Evolutionary conservation across 1,284 basidiomycete species (phyloP), one percentile per base, ranked within the genome.

Genomic region (Albatrellus sp.): DNA sequence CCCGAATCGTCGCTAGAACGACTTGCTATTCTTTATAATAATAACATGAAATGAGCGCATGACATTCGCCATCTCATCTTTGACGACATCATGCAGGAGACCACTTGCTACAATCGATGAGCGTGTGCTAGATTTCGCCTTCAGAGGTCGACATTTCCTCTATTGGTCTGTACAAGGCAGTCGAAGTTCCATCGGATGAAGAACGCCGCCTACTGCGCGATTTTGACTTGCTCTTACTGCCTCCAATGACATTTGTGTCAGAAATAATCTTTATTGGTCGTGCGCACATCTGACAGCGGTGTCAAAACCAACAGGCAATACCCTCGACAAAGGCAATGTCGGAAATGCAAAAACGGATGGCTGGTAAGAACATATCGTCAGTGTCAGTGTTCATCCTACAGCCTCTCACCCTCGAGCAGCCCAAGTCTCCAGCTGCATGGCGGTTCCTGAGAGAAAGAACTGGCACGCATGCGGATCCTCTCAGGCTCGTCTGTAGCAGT

Each of bases 281-380:
- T n/a, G 11, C n/a, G 16, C 39, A 33, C n/a, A n/a, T 10, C 32
- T n/a, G n/a, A n/a, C n/a, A n/a, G 32, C 32, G n/a, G 32, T n/a
- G n/a, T 33, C 32, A 10, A 33, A 33, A 10, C 10, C 32, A 33
- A 33, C 10, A 10, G 67, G 65, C 47, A 72, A 72, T 57, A 70
- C 72, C 11, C 56, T 75, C 37, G 72, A 74, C 54, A 72, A 72
- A 57, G 69, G 70, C 6, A 75, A 74, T 50, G 67, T 75, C 12
- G 71, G 67, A 5, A 75, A 76, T 54, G 73, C 73, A 14, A 70
- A 73, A 50, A 72, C 70, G 1, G 71, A 67, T 40, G 67, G 68
- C 5, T 65, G 69, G 60, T 65, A 68, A n/a, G n/a, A n/a, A n/a
- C n/a, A n/a, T n/a, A n/a, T n/a, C n/a, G n/a, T n/a, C n/a, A n/a